Conservation (phyloP, 2,329 filamentous ascomycete genomes). For the Cladobotryum protrusum region DNA sequence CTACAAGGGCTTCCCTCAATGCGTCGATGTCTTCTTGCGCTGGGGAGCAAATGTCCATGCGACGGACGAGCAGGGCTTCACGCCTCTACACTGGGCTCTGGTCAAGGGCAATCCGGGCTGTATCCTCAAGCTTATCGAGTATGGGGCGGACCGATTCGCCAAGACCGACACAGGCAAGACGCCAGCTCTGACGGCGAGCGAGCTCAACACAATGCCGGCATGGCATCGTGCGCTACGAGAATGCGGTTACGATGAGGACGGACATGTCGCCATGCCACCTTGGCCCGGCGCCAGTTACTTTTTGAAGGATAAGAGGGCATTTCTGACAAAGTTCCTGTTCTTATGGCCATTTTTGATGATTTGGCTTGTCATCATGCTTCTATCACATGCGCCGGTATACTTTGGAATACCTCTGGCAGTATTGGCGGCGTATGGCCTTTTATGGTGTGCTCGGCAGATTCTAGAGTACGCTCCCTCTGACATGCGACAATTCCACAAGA, state of each 20-base stretch:
- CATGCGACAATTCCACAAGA: conserved; percentile 86
- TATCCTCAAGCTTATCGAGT: conserved; percentile 91
- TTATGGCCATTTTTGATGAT: conserved; percentile 78
- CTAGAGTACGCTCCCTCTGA: conserved; percentile 78
- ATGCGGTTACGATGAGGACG: conserved; percentile 76
- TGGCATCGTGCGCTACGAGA: conserved; percentile 81
- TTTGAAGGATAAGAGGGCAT: conserved; percentile 68
- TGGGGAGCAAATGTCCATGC: conserved; percentile 95
- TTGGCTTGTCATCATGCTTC: conserved; percentile 61
- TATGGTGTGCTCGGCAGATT: conserved; percentile 71
- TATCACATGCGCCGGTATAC: conserved; percentile 69
- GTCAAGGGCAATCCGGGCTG: conserved; percentile 88
- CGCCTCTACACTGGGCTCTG: conserved; percentile 90
- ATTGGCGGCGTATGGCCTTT: conserved; percentile 61
- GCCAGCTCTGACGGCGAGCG: conserved; percentile 74
- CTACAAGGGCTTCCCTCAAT: conserved; percentile 91
- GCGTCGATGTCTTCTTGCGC: conserved; percentile 83
- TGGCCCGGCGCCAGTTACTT: conserved; percentile 69
- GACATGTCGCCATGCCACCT: conserved; percentile 59
- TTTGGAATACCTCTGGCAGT: conserved; percentile 67
- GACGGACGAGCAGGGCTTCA: conserved; percentile 86
- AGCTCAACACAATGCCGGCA: conserved; percentile 78
- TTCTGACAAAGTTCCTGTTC: conserved; percentile 83
- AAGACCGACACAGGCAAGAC: conserved; percentile 88
- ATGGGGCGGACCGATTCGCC: conserved; percentile 87